Evolutionary conservation across 2,329 filamentous ascomycete genomes (phyloP).

Genomic region (Rhynchosporium graminicola): DNA sequence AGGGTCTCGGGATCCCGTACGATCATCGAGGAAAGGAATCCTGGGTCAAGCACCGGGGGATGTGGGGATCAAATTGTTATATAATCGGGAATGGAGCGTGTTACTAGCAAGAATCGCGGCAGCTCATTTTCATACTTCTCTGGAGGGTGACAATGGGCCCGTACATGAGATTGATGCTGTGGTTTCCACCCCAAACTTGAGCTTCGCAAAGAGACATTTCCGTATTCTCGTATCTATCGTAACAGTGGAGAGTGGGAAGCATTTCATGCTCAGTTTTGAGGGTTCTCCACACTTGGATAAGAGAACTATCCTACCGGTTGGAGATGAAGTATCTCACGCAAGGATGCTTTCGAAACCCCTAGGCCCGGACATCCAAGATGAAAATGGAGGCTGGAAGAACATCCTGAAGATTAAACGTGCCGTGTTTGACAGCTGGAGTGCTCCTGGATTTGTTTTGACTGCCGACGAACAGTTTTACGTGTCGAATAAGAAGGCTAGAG

Average conservation of each 20-base stretch:
- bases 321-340: not conserved
- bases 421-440: conserved; percentile 30
- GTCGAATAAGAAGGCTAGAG: conserved; percentile 26
- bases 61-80: conserved; percentile 24
- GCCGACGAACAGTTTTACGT: conserved; percentile 30
- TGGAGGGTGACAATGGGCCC: not conserved
- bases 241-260: conserved; percentile 16
- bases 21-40: conserved; percentile 9
- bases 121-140: conserved; percentile 5
- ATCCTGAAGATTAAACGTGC: conserved; percentile 26
- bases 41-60: conserved; percentile 18
- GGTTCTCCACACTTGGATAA: conserved; percentile 3
- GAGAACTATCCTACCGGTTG: not conserved
- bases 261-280: conserved; percentile 28
- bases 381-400: conserved; percentile 4
- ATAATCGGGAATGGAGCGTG: conserved; percentile 23
- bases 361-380: not conserved
- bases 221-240: conserved; percentile 23
- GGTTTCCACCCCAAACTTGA: conserved; percentile 11
- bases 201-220: conserved; percentile 16
- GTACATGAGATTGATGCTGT: conserved; percentile 20
- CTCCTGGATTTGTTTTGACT: conserved; percentile 26
- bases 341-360: not conserved
- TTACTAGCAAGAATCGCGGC: conserved; percentile 22
- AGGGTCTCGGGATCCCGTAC: conserved; percentile 17